Evolutionary conservation across 2,329 filamentous ascomycete genomes (phyloP), one percentile per base, ranked within the genome.

Genomic region (Fusarium drepaniforme): DNA sequence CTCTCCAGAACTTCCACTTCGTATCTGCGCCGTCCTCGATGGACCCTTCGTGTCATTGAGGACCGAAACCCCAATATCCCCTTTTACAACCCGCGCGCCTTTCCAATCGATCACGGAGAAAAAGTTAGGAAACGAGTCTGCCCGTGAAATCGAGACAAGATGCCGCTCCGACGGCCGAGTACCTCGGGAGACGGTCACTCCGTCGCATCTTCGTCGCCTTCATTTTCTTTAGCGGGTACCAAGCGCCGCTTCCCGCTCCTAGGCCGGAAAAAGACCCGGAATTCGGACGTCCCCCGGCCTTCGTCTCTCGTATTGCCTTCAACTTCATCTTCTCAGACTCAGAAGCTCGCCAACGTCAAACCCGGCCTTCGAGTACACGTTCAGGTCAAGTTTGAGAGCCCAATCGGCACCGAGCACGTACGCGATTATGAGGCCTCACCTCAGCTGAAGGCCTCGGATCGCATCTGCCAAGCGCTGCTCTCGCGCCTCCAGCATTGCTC

Each of bases 401-500:
- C 86, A 8, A 78, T 85, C 57, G 82, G 84, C 53, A 83, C 84
- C 61, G 81, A 84, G 28, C 87, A 88, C 77, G 82, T 77, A 59
- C 84, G 85, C 59, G 84, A 83, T 68, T 90, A 89, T 76, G 83
- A 83, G 65, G 83, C 85, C 68, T 89, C 88, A 2, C 77, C 83
- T 4, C 78, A 76, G 38, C 84, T 90, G 57, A 78, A 82, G 18
- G 83, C 84, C 58, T 85, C 85, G 46, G 84, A 87, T 67, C 82
- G 84, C n/a, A 78, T 89, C 56, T 88, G 86, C 75, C 83, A 85
- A 42, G 87, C 84, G 3, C 79, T 90, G n/a, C 77, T 89, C 15
- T 84, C 85, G 33, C 86, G 87, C 44, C 83, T 90, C 53, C 84
- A 88, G 73, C 86, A 89, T 77, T 88, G 86, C 81, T 86, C 84